Conservation (phyloP, 2,329 filamentous ascomycete genomes). For the Beauveria brongniartii region DNA sequence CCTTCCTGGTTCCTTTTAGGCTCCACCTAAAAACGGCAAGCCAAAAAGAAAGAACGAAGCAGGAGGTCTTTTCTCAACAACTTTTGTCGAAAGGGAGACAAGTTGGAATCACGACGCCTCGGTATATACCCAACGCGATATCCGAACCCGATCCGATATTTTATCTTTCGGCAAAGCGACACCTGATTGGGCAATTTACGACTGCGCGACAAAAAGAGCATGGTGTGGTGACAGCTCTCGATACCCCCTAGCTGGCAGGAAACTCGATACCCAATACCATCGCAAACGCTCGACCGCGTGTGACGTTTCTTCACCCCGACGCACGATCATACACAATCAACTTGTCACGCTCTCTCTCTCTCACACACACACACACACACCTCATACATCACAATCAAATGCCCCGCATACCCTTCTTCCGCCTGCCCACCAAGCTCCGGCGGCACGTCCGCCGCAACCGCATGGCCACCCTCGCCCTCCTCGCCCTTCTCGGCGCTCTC, state of each 20-base stretch:
- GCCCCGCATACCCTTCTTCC: slow-evolving; percentile 40
- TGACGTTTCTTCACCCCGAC: too few relatives aligned
- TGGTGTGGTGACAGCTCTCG: neutral
- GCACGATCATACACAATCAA: too few relatives aligned
- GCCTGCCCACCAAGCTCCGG: slow-evolving; percentile 47
- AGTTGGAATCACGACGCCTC: neutral
- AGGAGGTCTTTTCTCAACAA: neutral
- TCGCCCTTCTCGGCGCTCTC: slow-evolving; percentile 29
- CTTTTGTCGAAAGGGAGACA: neutral
- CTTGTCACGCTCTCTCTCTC: neutral
- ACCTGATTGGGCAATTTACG: neutral
- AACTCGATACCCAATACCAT: too few relatives aligned
- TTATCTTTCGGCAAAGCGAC: neutral
- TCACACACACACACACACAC: neutral
- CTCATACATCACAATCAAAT: slow-evolving; percentile 15
- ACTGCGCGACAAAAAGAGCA: neutral
- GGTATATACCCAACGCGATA: neutral
- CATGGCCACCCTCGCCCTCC: slow-evolving; percentile 44
- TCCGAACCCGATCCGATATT: neutral
- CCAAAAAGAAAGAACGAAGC: neutral
- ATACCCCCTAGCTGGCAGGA: neutral
- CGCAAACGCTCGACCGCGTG: too few relatives aligned
- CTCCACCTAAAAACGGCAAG: neutral
- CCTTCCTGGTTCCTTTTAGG: neutral
- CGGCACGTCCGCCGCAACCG: slow-evolving; percentile 50